Evolutionary conservation across 345 rosid species (phyloP), one percentile per base, ranked within the genome.

Genomic region (Hypericum perforatum): DNA sequence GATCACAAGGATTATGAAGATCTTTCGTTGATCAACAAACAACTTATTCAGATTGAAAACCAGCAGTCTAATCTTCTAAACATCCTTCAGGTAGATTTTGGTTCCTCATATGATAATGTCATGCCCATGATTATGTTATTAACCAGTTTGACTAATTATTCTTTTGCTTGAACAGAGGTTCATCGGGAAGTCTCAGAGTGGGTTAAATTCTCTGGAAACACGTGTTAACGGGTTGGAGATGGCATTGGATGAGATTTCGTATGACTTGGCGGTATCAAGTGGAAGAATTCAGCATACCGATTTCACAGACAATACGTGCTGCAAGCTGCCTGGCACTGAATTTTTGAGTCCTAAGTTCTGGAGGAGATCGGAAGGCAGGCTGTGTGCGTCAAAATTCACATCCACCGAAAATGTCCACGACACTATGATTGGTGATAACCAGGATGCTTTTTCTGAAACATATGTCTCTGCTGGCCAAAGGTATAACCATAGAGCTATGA

Each of bases 151-250:
- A 22, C 32, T 22, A 22, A 22, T 22, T 22, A 0, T 44, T 52
- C 14, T 32, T 43, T 59, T 39, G 47, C 50, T 57, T 70, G 66
- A 70, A 63, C 59, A 92, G 98, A 70, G 78, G 71, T 92, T 79
- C 61, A 88, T 85, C 29, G 96, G 94, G 69, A 81, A 87, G 58
- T 83, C 95, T n/a, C 85, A 85, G 75, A 82, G 54, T 41, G 98
- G 90, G 63, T 78, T 92, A 59, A 80, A 70, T 55, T 83, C 90
- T 56, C 72, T 92, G 43, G 95, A 83, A 83, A 71, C 84, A 39
- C 90, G 98, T 32, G 90, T 88, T 11, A 78, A 75, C 43, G 83
- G 90, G 51, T 68, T 92, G 65, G 98, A 92, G 73, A 85, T 83
- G 85, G 86, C 94, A 45, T 62, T 92, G 57, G 88, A 80, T 40